Base-by-base conservation (phyloP, 768 basidiomycete genomes). In the Clitopilus hobsonii region DNA sequence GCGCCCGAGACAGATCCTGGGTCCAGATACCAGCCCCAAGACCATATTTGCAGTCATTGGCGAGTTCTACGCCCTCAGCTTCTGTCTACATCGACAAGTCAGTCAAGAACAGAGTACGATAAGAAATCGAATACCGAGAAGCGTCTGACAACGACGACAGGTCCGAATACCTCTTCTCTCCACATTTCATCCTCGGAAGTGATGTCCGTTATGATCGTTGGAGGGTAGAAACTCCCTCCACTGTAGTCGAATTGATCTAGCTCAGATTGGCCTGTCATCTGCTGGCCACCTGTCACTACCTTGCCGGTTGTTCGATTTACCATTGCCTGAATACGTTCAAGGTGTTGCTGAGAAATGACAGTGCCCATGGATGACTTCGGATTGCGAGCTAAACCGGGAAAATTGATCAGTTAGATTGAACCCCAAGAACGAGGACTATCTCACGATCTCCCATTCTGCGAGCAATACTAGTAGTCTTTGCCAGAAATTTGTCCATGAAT, bases 161-260 rank as follows among this genome's bases (percentile, higher is more conserved):
- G 91, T 1, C 91, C 91, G 61, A 94, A 93, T 11, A 92, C 75
- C 66, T 94, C 91, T 68, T 94, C 91, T 61, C 80, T 71, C 90
- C 91, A 93, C 23, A 92, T 67, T 48, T 81, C 80, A 58, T 88
- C 85, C 28, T 79, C 71, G 0, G 74, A 68, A 25, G 72, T 70
- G 13, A 90, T 77, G 52, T 84, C 78, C 0, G 73, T 65, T 54
- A 94, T 79, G 28, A 94, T 75, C 0, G 92, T 94, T 0, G 92
- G 92, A 3, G 89, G 79, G 69, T 84, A 91, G 71, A 93, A 94
- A 58, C 74, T 78, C 49, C 92, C 92, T 38, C 67, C 64, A 5
- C 84, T 80, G 59, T 92, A 84, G 66, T 91, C 82, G 58, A 84
- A 87, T 0, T 75, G 80, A 65, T 94, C 92, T 11, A 93, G 72